A percentile compares a stretch with the other conserved stretches of the same genome.
These are phyloP conservation scores for Naematelia encephala DNA, from an alignment of 768 basidiomycete genomes.

Conservation along the genomic window DNA sequence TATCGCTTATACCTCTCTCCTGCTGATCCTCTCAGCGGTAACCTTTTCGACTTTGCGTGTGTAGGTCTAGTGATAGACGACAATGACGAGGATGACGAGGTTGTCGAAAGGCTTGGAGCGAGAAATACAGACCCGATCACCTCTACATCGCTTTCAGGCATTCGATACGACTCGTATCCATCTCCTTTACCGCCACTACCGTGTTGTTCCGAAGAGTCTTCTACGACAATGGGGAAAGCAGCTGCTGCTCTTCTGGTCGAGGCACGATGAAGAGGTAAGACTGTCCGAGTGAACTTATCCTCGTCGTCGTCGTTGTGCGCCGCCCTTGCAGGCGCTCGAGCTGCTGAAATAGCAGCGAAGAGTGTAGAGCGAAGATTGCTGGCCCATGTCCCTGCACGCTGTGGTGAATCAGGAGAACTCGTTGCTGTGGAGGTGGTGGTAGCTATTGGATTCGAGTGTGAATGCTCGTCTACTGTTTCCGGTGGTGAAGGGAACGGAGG, in stretches of 20 bases:
- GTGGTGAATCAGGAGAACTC: constrained; percentile 3
- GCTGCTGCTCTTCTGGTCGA: constrained; percentile 11
- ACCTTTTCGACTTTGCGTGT: neutral
- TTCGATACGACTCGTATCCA: neutral
- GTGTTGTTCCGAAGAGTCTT: neutral
- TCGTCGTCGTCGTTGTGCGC: neutral
- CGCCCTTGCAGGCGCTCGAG: constrained; percentile 5
- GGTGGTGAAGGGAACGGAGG: constrained; percentile 15
- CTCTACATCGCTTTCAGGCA: neutral
- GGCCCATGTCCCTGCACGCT: constrained; percentile 36
- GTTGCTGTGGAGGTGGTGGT: neutral
- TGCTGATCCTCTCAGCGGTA: constrained; percentile 8
- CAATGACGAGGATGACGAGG: neutral
- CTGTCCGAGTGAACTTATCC: constrained; percentile 34
- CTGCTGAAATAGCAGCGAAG: constrained; percentile 36
- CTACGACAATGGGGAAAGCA: constrained; percentile 9
- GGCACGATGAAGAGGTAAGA: constrained; percentile 20
- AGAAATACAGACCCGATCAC: constrained; percentile 1
- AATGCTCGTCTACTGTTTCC: constrained; percentile 8
- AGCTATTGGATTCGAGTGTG: constrained; percentile 4
- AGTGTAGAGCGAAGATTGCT: constrained; percentile 34
- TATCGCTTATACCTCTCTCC: constrained; percentile 31
- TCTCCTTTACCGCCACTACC: neutral
- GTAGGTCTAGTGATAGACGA: neutral
- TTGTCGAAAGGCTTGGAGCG: neutral